Evolutionary conservation across 352 stramenopile genomes (phyloP), one percentile per base, ranked within the genome.

Genomic region (Thalassiosira ordinaria): DNA sequence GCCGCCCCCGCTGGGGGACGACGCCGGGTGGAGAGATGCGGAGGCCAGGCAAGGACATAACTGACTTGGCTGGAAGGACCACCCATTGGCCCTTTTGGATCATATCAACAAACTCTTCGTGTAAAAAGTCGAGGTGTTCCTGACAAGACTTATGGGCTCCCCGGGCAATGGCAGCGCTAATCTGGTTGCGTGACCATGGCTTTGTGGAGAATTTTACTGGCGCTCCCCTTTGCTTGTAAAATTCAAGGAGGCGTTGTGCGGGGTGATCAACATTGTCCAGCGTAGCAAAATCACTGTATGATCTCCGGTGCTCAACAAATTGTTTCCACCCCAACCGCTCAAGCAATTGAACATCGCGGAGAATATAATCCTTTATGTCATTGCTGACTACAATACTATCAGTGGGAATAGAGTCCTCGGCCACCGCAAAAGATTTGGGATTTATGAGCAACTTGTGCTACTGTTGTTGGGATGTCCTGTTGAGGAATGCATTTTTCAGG

Each of bases 61-160:
- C 44, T 0, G 56, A 18, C 2, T 18, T 13, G 11, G 27, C 51
- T 16, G 76, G 81, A 1, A 88, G 68, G n/a, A 88, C 33, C 2
- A 71, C 63, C 76, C 72, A 86, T 56, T 78, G 68, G 2, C 66
- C n/a, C n/a, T n/a, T n/a, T n/a, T n/a, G n/a, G n/a, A n/a, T n/a
- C 35, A 75, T 74, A 22, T 84, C 62, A 22, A 66, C 11, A 11
- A 82, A 77, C 49, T 87, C 74, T 51, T 82, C 60, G 14, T 75
- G 11, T 1, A 87, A 31, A 59, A 82, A 86, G 11, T 75, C 39
- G 0, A 72, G 35, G 24, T 81, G 16, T 9, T 82, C 18, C 0
- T 56, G 14, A 13, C 52, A 71, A 7, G 69, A 82, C 13, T 65
- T 60, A 47, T 87, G 80, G 9, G 74, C 49, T 13, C 80, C 80